These are phyloP conservation scores for Phallus indusiatus DNA, from an alignment of 768 basidiomycete genomes.

Conservation along the genomic window DNA sequence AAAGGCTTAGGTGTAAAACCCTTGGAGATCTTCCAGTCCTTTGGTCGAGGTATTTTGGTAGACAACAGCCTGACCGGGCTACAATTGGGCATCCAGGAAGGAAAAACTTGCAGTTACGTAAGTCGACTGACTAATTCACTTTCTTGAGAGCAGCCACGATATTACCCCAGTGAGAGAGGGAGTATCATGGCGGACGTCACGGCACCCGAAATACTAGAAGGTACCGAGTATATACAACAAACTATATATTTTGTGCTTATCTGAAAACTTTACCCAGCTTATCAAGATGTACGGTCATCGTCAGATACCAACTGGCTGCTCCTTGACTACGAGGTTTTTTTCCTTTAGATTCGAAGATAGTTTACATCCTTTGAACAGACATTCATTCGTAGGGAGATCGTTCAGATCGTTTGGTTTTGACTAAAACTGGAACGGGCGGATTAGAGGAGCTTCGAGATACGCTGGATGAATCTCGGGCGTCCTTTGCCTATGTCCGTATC, in stretches of 20 bases:
- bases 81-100: slow-evolving; percentile 6
- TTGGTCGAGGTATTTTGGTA: slow-evolving; percentile 10
- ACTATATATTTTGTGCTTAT: slow-evolving; percentile 11
- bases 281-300: slow-evolving; percentile 77
- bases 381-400: slow-evolving; percentile 42
- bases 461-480: slow-evolving; percentile 66
- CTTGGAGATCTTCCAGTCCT: slow-evolving; percentile 14
- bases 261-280: slow-evolving; percentile 45
- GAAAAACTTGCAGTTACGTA: slow-evolving; percentile 9
- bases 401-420: slow-evolving; percentile 73
- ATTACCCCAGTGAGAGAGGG: not conserved
- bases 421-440: slow-evolving; percentile 71
- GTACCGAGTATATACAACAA: slow-evolving; percentile 29
- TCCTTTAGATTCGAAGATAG: not conserved
- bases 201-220: slow-evolving; percentile 63
- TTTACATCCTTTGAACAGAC: not conserved
- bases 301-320: slow-evolving; percentile 84
- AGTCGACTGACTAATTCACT: not conserved
- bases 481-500: slow-evolving; percentile 78
- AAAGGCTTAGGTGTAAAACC: slow-evolving; percentile 10
- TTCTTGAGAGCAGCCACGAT: not conserved
- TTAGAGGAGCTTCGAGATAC: slow-evolving; percentile 65
- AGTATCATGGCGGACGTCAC: slow-evolving; percentile 66
- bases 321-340: slow-evolving; percentile 72
- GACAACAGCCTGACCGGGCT: not conserved